phyloP scores from a whole-genome alignment of 202 grass and related monocot species.

The Schoenoplectus triqueter region DNA sequence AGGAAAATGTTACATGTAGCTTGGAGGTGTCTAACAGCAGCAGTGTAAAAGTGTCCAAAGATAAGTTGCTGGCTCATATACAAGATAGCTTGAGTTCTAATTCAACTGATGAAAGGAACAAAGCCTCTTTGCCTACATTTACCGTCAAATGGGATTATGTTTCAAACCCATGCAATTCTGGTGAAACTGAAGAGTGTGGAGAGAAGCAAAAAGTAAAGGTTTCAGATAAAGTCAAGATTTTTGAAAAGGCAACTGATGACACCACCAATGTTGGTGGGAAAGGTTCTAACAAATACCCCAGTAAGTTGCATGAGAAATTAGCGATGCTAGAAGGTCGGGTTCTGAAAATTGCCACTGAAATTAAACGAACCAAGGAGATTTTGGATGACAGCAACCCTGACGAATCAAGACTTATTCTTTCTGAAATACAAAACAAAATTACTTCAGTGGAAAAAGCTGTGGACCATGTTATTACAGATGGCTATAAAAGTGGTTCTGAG shows the following conservation, averaged over 20 bases:
- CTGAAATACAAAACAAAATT: conserved; percentile 89
- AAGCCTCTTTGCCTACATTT: conserved; percentile 58
- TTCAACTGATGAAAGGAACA: conserved; percentile 36
- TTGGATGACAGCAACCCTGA: conserved; percentile 79
- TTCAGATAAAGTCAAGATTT: conserved; percentile 69
- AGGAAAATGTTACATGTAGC: conserved; percentile 3
- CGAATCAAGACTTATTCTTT: conserved; percentile 86
- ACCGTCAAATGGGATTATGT: conserved; percentile 59
- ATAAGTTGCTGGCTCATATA: conserved; percentile 48
- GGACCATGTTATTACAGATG: conserved; percentile 58
- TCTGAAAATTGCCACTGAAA: conserved; percentile 95
- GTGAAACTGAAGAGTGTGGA: background rate
- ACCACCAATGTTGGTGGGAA: conserved; percentile 15
- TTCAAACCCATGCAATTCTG: conserved; percentile 22
- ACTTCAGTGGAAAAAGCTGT: conserved; percentile 83
- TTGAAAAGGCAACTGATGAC: conserved; percentile 63
- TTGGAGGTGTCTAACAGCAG: conserved; percentile 44
- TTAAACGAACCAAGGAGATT: conserved; percentile 93
- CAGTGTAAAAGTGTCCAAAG: conserved; percentile 35
- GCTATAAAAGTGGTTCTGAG: conserved; percentile 16
- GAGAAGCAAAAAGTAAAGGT: conserved; percentile 49
- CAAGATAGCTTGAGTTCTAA: conserved; percentile 25
- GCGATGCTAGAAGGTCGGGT: conserved; percentile 82
- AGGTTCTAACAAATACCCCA: conserved; percentile 61
- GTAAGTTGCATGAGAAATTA: conserved; percentile 85